phyloP scores from a whole-genome alignment of 2,329 filamentous ascomycete genomes.

The Aspergillus oerlinghausenensis region DNA sequence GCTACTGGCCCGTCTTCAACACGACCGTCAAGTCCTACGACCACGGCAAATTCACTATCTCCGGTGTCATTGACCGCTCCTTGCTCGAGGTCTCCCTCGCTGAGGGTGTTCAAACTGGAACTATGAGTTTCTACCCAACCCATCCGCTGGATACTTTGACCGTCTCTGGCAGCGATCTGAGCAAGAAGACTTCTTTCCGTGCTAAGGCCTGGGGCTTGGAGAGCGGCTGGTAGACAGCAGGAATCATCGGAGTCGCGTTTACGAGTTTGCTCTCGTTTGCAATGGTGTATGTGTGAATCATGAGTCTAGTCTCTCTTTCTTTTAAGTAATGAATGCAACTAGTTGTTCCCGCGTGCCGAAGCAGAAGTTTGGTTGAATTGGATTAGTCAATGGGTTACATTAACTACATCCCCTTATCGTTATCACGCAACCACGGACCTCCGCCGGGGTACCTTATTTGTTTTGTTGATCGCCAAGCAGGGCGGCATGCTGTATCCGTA shows the following conservation, averaged over 20 bases:
- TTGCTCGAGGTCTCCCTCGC: conserved; percentile 55
- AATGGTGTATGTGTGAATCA: not conserved
- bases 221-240: conserved; percentile 29
- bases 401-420: not conserved
- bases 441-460: not conserved
- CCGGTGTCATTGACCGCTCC: conserved; percentile 50
- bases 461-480: not conserved
- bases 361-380: not conserved
- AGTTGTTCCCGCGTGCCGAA: not conserved
- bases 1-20: conserved; percentile 54
- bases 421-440: not conserved
- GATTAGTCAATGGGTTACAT: not conserved
- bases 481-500: not conserved
- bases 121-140: conserved; percentile 49
- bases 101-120: conserved; percentile 47
- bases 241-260: too few species aligned
- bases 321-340: not conserved
- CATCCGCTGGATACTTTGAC: conserved; percentile 27
- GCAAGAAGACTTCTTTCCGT: conserved; percentile 2
- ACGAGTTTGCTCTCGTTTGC: too few species aligned
- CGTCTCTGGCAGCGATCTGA: conserved; percentile 8
- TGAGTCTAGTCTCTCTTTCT: not conserved
- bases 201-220: conserved; percentile 36
- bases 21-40: conserved; percentile 19
- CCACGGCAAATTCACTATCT: conserved; percentile 38